A percentile compares a stretch with the other conserved stretches of the same genome.
phyloP scores from a whole-genome alignment of 306 rosid species.

The Fragaria ananassa region DNA sequence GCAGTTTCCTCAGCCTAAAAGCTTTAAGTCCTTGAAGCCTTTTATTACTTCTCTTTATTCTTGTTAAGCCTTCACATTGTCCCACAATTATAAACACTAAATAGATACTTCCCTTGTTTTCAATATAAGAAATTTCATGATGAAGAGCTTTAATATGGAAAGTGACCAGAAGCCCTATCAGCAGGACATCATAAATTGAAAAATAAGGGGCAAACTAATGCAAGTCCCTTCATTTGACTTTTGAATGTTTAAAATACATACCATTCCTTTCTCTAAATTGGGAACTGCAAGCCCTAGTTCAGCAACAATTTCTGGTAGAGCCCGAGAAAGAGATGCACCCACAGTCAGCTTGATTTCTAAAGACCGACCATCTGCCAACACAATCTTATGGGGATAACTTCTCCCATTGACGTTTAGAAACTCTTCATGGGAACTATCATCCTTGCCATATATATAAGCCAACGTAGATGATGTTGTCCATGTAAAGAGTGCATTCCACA shows the following conservation, averaged over 20 bases:
- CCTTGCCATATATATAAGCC: conserved; percentile 82
- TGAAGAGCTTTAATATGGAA: background rate
- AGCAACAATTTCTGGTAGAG: conserved; percentile 71
- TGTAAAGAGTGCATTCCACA: conserved; percentile 78
- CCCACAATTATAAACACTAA: background rate
- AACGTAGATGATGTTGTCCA: conserved; percentile 82
- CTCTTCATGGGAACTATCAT: conserved; percentile 74
- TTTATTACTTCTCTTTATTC: background rate
- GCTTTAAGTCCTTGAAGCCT: background rate
- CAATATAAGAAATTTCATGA: background rate
- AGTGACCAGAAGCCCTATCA: background rate
- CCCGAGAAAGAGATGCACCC: conserved; percentile 76
- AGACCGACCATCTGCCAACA: conserved; percentile 80
- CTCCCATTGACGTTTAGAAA: conserved; percentile 60
- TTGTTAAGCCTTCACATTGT: background rate
- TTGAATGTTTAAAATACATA: conserved; percentile 32
- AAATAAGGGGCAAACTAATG: background rate
- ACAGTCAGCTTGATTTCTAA: conserved; percentile 84
- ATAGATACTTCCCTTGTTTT: background rate
- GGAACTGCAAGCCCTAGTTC: conserved; percentile 75
- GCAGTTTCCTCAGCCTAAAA: background rate
- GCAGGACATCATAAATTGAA: background rate
- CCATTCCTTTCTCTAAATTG: conserved; percentile 86
- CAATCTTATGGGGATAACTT: conserved; percentile 61
- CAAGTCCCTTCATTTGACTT: background rate